Evolutionary conservation across 805 yeast species (phyloP), one percentile per base, ranked within the genome.

Genomic region (Starmera pachycereana): DNA sequence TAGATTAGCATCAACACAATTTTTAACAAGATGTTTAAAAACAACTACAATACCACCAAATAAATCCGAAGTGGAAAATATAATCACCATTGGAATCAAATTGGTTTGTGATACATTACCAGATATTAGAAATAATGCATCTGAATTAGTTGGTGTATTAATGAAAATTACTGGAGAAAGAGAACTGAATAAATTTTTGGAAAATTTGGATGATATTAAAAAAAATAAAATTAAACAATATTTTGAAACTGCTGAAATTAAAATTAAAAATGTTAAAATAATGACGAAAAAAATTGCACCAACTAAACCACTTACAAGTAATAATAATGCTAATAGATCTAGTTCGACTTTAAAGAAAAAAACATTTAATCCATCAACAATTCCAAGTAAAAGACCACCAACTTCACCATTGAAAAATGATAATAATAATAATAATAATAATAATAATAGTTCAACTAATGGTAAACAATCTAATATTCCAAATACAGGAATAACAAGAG

Each of bases 121-220:
- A 37, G 84, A 90, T 1, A 81, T 85, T 2, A 74, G 98, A 54
- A 74, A 78, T 38, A 77, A 79, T 5, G 81, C 90, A 0, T 81
- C 87, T 35, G 84, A 81, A 51, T 68, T 79, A 48, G 71, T 88
- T 31, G 97, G 96, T 7, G 76, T 84, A 0, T 58, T 88, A 37
- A 80, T 85, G 81, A 86, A 83, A 57, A 71, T 87, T n/a, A 69
- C 79, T 12, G 96, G 96, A 0, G 81, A 76, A 51, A 65, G 88
- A 39, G 79, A 75, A 38, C 61, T 87, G 47, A 74, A 64, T 38
- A 65, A 71, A 4, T 70, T 70, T 36, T 55, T 86, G 40, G 88
- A 77, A 13, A 72, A 72, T n/a, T 65, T 90, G 36, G 97, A 90
- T 52, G 86, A 81, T 37, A 72, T 78, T 49, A 77, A 90, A 56